Percentiles rank a stretch among this genome's conserved stretches.
Conservation (phyloP, 2,329 filamentous ascomycete genomes). For the Neopestalotiopsis sp. region DNA sequence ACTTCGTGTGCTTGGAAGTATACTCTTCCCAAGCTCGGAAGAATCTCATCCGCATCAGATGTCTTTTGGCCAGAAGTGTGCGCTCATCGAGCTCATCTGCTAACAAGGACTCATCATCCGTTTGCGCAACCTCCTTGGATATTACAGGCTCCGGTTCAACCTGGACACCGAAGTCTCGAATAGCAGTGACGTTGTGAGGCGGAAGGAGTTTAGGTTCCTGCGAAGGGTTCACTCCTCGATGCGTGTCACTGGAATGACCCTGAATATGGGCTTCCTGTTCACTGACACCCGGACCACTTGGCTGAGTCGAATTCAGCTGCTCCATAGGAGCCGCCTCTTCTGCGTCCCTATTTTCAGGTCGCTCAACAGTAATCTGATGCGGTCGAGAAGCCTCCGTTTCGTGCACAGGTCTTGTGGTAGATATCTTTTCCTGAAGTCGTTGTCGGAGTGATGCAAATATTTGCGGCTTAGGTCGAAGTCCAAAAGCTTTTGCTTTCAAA, state of each 20-base stretch:
- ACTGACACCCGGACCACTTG: too few species aligned
- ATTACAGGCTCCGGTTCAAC: not conserved
- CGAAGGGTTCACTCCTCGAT: too few species aligned
- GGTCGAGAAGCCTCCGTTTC: not conserved
- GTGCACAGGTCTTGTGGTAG: not conserved
- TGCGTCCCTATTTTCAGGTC: not conserved
- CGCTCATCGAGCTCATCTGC: conserved; percentile 29
- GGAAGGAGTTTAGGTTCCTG: too few species aligned
- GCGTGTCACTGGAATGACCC: too few species aligned
- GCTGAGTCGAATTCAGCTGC: too few species aligned
- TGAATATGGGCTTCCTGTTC: too few species aligned
- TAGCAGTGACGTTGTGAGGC: too few species aligned
- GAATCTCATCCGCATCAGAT: conserved; percentile 40
- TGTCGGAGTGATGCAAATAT: conserved; percentile 12
- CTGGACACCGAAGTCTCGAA: not conserved
- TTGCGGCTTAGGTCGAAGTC: conserved; percentile 22
- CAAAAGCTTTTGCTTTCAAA: conserved; percentile 36
- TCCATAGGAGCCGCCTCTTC: not conserved
- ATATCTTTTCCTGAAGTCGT: not conserved
- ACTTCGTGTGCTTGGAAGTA: conserved; percentile 30
- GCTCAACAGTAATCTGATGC: not conserved
- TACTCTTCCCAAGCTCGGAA: conserved; percentile 38
- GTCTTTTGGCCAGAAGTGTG: conserved; percentile 37
- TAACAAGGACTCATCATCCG: not conserved
- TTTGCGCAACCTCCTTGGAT: not conserved